Conservation (phyloP, 169 alveolate genomes). For the Cryptosporidium canis region DNA sequence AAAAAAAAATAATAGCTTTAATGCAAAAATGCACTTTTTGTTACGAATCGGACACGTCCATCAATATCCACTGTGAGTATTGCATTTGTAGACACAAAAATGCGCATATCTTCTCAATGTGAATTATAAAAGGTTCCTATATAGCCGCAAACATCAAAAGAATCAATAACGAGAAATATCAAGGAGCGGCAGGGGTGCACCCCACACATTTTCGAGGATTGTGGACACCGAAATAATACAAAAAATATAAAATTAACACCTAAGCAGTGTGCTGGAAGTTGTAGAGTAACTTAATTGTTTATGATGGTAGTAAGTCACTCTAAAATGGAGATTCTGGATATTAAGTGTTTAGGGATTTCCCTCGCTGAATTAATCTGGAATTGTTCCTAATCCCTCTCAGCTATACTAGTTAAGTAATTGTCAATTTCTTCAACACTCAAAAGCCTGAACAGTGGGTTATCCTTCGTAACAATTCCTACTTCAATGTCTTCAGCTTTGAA, state of each 20-base stretch:
- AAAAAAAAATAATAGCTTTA: slow-evolving; percentile 4
- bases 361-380: neutral
- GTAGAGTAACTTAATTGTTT: too few relatives aligned
- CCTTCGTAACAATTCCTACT: slow-evolving; percentile 88
- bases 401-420: slow-evolving; percentile 84
- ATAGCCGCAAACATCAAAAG: slow-evolving; percentile 5
- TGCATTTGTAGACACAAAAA: slow-evolving; percentile 55
- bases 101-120: slow-evolving; percentile 59
- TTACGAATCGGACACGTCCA: slow-evolving; percentile 35
- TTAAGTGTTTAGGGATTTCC: too few relatives aligned
- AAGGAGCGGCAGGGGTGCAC: neutral
- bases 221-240: neutral
- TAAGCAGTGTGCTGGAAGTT: neutral
- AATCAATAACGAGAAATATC: slow-evolving; percentile 1
- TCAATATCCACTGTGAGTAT: slow-evolving; percentile 59
- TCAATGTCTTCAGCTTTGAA: slow-evolving; percentile 90
- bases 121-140: slow-evolving; percentile 41
- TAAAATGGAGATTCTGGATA: too few relatives aligned
- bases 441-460: slow-evolving; percentile 85
- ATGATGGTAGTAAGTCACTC: too few relatives aligned
- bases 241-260: neutral
- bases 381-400: slow-evolving; percentile 84
- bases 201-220: slow-evolving; percentile 3
- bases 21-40: slow-evolving; percentile 61
- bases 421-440: slow-evolving; percentile 88